A percentile compares a stretch with the other conserved stretches of the same genome.
Conservation (phyloP, 1,284 basidiomycete genomes). For the Apiotrichum domesticum region DNA sequence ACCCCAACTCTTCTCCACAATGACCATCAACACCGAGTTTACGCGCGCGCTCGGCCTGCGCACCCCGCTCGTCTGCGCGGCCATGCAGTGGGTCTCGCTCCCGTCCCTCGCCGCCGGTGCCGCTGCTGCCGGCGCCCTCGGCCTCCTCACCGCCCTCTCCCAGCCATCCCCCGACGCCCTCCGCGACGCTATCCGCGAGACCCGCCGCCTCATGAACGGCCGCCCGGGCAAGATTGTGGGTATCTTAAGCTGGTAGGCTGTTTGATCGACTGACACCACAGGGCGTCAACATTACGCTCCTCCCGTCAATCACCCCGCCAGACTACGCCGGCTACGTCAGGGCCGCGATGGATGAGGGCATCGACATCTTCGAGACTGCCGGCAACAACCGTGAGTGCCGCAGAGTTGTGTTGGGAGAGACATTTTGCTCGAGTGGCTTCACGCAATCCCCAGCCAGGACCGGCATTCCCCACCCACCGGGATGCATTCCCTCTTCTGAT, state of each 20-base stretch:
- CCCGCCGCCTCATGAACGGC: slow-evolving; percentile 55
- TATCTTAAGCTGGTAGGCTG: slow-evolving; percentile 3
- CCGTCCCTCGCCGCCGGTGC: slow-evolving; percentile 56
- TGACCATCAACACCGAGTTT: slow-evolving; percentile 40
- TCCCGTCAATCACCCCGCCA: slow-evolving; percentile 84
- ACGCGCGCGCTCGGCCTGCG: slow-evolving; percentile 46
- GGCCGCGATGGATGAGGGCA: slow-evolving; percentile 80
- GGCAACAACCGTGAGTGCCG: slow-evolving; percentile 69
- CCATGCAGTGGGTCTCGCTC: slow-evolving; percentile 40
- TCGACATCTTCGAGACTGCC: slow-evolving; percentile 85
- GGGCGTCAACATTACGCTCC: slow-evolving; percentile 86
- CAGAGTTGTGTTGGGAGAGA: background rate
- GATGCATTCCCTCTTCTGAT: too few species aligned
- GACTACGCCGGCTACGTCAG: slow-evolving; percentile 76
- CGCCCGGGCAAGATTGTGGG: slow-evolving; percentile 58
- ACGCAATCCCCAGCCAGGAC: too few species aligned
- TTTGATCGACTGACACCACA: slow-evolving; percentile 3
- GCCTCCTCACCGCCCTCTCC: slow-evolving; percentile 77
- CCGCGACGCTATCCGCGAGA: slow-evolving; percentile 76
- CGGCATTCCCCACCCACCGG: too few species aligned
- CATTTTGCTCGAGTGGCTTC: too few species aligned
- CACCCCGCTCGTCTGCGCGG: slow-evolving; percentile 8
- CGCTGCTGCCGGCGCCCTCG: slow-evolving; percentile 78
- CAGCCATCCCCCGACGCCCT: slow-evolving; percentile 80
- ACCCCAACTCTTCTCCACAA: too few species aligned